A percentile compares a stretch with the other conserved stretches of the same genome.
Conservation (phyloP, 1,284 basidiomycete genomes). For the Papiliotrema flavescens region DNA sequence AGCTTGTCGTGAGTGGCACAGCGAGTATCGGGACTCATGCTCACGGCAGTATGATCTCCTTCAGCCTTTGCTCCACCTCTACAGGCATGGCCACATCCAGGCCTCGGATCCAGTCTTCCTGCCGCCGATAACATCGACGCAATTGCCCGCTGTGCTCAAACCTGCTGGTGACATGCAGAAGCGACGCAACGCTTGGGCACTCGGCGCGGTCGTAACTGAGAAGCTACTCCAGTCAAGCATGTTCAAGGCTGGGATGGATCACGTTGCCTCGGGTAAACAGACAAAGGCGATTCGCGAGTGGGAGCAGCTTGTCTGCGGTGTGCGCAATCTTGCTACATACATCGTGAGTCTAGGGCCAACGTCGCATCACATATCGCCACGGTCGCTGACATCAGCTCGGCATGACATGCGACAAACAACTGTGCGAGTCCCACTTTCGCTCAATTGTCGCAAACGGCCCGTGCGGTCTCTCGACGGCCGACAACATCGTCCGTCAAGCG, state of each 20-base stretch:
- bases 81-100: constrained; percentile 44
- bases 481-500: constrained; percentile 39
- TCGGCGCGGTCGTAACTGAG: constrained; percentile 30
- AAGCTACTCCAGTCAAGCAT: constrained; percentile 18
- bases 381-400: constrained; percentile 24
- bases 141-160: constrained; percentile 27
- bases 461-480: constrained; percentile 25
- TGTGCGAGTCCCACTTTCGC: constrained; percentile 31
- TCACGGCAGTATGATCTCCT: constrained; percentile 35
- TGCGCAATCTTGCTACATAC: constrained; percentile 33
- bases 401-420: constrained; percentile 18
- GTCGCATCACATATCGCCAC: too few relatives aligned
- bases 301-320: constrained; percentile 7
- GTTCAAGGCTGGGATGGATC: neutral
- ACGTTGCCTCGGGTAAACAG: neutral
- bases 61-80: constrained; percentile 32
- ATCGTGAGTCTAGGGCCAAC: constrained; percentile 26
- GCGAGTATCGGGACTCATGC: neutral
- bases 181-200: constrained; percentile 34
- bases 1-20: constrained; percentile 27
- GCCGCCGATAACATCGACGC: constrained; percentile 30
- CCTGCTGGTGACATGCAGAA: constrained; percentile 38
- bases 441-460: constrained; percentile 21
- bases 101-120: constrained; percentile 36
- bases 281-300: neutral